These are phyloP conservation scores for Penicillium sp. DNA, from an alignment of 2,329 filamentous ascomycete genomes.

Conservation along the genomic window DNA sequence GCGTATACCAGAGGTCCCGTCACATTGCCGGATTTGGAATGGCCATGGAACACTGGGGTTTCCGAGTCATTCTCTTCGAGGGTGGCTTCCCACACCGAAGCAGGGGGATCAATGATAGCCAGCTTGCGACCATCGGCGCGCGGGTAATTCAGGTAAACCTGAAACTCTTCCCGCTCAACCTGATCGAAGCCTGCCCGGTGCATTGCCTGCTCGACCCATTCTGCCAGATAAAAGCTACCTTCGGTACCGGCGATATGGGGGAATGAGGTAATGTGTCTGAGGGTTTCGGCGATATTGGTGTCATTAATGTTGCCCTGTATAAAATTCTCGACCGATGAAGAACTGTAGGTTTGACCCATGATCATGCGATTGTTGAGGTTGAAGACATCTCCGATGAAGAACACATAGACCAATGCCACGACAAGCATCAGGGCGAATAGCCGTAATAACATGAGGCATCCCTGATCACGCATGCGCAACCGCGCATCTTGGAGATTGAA, in stretches of 20 bases:
- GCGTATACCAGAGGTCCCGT: constrained; percentile 85
- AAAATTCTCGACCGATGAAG: constrained; percentile 75
- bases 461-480: constrained; percentile 46
- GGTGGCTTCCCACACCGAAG: constrained; percentile 72
- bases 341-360: constrained; percentile 72
- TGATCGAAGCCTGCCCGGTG: constrained; percentile 70
- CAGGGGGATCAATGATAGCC: constrained; percentile 71
- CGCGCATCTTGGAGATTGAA: constrained; percentile 38
- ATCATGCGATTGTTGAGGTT: constrained; percentile 64
- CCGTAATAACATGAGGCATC: constrained; percentile 69
- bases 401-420: constrained; percentile 73
- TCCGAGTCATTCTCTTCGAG: constrained; percentile 81
- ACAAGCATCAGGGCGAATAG: constrained; percentile 74
- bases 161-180: constrained; percentile 73
- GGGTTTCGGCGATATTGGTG: constrained; percentile 67
- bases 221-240: constrained; percentile 81
- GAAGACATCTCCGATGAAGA: constrained; percentile 85
- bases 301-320: constrained; percentile 73
- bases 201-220: constrained; percentile 81
- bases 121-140: constrained; percentile 73
- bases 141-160: constrained; percentile 92
- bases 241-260: constrained; percentile 94
- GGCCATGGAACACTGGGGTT: constrained; percentile 80
- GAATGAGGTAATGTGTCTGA: constrained; percentile 76
- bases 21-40: constrained; percentile 83